These are phyloP conservation scores for Mallotus nudiflorus DNA, from an alignment of 345 rosid genomes.

Conservation along the genomic window DNA sequence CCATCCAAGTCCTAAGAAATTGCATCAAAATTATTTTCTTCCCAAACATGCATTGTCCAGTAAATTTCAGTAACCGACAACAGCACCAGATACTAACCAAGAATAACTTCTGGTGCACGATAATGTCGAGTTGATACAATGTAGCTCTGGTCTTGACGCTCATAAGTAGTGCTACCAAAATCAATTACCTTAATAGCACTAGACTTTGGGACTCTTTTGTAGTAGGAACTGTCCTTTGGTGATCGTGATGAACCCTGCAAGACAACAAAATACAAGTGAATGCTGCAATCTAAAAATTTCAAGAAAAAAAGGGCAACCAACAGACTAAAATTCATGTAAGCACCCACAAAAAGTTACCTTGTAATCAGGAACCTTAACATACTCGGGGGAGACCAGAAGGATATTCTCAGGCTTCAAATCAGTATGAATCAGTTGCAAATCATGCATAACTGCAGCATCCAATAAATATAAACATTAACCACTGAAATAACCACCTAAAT, in stretches of 20 bases:
- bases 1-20: conserved; percentile 73
- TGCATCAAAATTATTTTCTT: neutral
- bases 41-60: neutral
- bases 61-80: too few species aligned
- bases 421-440: conserved; percentile 73
- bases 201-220: conserved; percentile 66
- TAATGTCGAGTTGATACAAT: conserved; percentile 36
- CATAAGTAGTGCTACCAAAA: conserved; percentile 38
- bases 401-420: conserved; percentile 91
- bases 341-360: conserved; percentile 39
- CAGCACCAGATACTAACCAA: conserved; percentile 40
- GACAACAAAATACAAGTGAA: conserved; percentile 15
- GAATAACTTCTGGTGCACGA: conserved; percentile 67
- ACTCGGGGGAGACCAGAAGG: conserved; percentile 71
- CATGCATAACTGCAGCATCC: conserved; percentile 82
- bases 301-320: neutral
- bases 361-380: conserved; percentile 74
- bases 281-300: too few species aligned
- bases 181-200: conserved; percentile 36
- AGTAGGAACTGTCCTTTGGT: conserved; percentile 54
- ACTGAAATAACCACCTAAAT: neutral
- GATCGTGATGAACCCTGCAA: conserved; percentile 58
- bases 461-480: conserved; percentile 9
- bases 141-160: conserved; percentile 29
- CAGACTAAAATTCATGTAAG: neutral